These are phyloP conservation scores for Clonostachys sp. DNA, from an alignment of 2,329 filamentous ascomycete genomes.

Conservation along the genomic window DNA sequence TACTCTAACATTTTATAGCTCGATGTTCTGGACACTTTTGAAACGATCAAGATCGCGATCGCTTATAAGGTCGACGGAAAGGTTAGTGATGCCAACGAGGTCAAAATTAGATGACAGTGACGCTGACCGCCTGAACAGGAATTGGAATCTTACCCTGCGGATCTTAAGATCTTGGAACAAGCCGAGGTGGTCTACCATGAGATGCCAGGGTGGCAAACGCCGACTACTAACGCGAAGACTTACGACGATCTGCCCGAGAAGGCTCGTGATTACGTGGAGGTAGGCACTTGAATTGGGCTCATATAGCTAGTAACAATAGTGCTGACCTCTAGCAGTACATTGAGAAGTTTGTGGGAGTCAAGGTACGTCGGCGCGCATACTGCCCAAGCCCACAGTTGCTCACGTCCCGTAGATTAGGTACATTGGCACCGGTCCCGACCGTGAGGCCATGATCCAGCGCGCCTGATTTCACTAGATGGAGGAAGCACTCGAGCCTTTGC, in stretches of 20 bases:
- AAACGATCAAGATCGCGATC: conserved; percentile 70
- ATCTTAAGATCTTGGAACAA: conserved; percentile 50
- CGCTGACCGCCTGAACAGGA: conserved; percentile 11
- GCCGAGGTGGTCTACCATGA: conserved; percentile 65
- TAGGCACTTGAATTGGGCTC: conserved; percentile 9
- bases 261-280: conserved; percentile 59
- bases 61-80: conserved; percentile 52
- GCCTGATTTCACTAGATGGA: not conserved
- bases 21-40: conserved; percentile 64
- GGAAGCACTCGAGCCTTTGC: conserved; percentile 1
- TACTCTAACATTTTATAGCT: conserved; percentile 9
- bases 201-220: conserved; percentile 63
- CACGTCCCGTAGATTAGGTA: conserved; percentile 40
- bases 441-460: conserved; percentile 57
- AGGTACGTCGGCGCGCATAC: conserved; percentile 18
- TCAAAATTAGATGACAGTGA: not conserved
- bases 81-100: conserved; percentile 8
- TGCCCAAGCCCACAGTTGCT: conserved; percentile 5
- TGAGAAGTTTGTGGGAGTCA: conserved; percentile 59
- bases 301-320: conserved; percentile 6
- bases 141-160: conserved; percentile 60
- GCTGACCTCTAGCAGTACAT: conserved; percentile 37
- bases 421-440: conserved; percentile 62
- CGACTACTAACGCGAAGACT: conserved; percentile 53
- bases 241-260: conserved; percentile 60